Percentiles rank a stretch among this genome's conserved stretches.
Conservation (phyloP, 2,329 filamentous ascomycete species). For the Microdochium paspali region DNA sequence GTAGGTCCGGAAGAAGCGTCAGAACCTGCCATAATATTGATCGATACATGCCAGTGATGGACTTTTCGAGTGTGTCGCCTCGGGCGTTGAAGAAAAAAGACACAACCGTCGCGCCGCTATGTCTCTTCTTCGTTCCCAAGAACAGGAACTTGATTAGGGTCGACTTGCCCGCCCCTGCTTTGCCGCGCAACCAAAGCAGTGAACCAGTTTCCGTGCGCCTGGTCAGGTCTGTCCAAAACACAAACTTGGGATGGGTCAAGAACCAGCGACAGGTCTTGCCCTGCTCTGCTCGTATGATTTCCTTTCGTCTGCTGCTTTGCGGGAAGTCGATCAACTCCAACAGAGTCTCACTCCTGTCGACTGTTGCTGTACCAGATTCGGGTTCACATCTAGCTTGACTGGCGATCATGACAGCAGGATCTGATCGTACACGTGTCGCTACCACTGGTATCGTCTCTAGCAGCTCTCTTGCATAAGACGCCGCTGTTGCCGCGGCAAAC, state of each 20-base stretch:
- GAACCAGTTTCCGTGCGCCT: conserved; percentile 19
- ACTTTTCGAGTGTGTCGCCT: conserved; percentile 31
- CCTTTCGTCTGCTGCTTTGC: no score
- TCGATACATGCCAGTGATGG: conserved; percentile 37
- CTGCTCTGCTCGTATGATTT: conserved; percentile 6
- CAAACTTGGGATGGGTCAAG: conserved; percentile 21
- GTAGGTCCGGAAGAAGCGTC: conserved; percentile 18
- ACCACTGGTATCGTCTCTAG: neutral
- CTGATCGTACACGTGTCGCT: neutral
- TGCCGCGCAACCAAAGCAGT: conserved; percentile 24
- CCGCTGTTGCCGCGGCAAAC: neutral
- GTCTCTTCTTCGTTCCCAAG: neutral
- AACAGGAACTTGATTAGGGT: conserved; percentile 33
- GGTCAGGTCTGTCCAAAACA: neutral
- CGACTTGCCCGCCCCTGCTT: conserved; percentile 23
- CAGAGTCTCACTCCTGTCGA: no score
- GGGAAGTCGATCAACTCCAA: no score
- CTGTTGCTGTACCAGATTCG: no score
- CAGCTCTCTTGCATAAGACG: conserved; percentile 1
- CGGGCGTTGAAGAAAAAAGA: conserved; percentile 41
- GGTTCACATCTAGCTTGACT: no score
- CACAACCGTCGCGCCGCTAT: conserved; percentile 11
- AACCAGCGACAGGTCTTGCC: conserved; percentile 31
- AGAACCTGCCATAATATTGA: conserved; percentile 38
- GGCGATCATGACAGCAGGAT: no score